Evolutionary conservation across 352 stramenopile genomes (phyloP).

Genomic region (Aphanomyces invadans): DNA sequence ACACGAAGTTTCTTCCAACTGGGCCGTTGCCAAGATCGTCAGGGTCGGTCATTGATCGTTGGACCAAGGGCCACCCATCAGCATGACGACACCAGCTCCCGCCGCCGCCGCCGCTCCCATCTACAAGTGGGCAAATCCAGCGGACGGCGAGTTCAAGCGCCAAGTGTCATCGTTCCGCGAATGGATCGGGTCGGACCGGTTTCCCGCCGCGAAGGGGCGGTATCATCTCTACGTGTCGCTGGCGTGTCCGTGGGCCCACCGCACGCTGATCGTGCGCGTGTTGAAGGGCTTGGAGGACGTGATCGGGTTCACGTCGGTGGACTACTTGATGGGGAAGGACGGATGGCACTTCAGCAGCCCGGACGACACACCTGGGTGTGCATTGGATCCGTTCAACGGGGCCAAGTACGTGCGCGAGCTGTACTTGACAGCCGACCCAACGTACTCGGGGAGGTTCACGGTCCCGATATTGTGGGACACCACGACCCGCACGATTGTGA

Average conservation of each 20-base stretch:
- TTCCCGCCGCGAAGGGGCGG: constrained; percentile 29
- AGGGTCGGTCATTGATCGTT: too few species aligned
- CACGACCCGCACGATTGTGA: constrained; percentile 90
- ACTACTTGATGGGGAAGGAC: constrained; percentile 71
- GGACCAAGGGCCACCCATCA: too few species aligned
- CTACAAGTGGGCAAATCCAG: constrained; percentile 6
- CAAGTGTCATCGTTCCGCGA: constrained; percentile 24
- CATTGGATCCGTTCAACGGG: constrained; percentile 54
- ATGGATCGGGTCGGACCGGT: constrained; percentile 15
- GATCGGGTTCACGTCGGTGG: constrained; percentile 89
- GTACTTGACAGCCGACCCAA: constrained; percentile 59
- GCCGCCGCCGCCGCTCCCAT: neutral
- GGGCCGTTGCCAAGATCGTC: too few species aligned
- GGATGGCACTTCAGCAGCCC: constrained; percentile 82
- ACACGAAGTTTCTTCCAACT: too few species aligned
- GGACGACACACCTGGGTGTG: constrained; percentile 32
- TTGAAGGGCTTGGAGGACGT: constrained; percentile 94
- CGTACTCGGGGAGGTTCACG: constrained; percentile 78
- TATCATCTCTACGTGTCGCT: constrained; percentile 96
- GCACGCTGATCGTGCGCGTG: constrained; percentile 76
- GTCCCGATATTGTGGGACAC: constrained; percentile 93
- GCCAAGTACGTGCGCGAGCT: constrained; percentile 75
- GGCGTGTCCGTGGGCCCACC: constrained; percentile 88
- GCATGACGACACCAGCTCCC: neutral
- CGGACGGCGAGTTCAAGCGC: constrained; percentile 18